Percentiles rank a stretch among this genome's conserved stretches.
Conservation (phyloP, 2,329 filamentous ascomycete genomes). For the Arachnomyces sp. region DNA sequence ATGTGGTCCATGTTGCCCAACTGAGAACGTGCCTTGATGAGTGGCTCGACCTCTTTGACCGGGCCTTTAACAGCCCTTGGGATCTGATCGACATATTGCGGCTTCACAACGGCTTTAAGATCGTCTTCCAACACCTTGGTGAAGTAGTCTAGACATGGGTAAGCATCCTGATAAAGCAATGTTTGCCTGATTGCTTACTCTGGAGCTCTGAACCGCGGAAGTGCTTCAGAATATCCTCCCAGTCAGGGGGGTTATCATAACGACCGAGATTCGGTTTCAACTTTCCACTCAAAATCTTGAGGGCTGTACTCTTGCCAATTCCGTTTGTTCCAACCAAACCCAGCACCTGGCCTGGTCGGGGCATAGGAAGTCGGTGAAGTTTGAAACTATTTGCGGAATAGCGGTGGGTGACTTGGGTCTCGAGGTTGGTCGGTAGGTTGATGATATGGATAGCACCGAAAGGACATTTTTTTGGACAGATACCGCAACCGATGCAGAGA, state of each 20-base stretch:
- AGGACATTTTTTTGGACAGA: slow-evolving; percentile 98
- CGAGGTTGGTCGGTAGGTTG: slow-evolving; percentile 98
- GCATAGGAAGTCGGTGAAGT: slow-evolving; percentile 92
- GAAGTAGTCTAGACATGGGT: slow-evolving; percentile 68
- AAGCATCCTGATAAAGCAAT: slow-evolving; percentile 6
- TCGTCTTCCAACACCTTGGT: slow-evolving; percentile 96
- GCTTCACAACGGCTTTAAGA: slow-evolving; percentile 95
- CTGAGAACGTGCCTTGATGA: slow-evolving; percentile 68
- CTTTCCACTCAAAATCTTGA: slow-evolving; percentile 98
- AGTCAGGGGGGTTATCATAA: slow-evolving; percentile 94
- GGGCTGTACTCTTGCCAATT: slow-evolving; percentile 99
- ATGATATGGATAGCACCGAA: slow-evolving; percentile 99
- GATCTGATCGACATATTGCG: slow-evolving; percentile 98
- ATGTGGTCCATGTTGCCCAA: slow-evolving; percentile 77
- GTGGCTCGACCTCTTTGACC: slow-evolving; percentile 67
- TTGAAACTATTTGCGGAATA: slow-evolving; percentile 99
- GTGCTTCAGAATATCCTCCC: slow-evolving; percentile 98
- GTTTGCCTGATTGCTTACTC: slow-evolving; percentile 51
- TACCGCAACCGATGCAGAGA: slow-evolving; percentile 96
- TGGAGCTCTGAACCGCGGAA: slow-evolving; percentile 97
- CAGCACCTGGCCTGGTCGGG: slow-evolving; percentile 86
- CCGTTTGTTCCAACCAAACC: slow-evolving; percentile 98
- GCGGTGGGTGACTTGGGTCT: slow-evolving; percentile 94
- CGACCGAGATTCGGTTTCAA: slow-evolving; percentile 94
- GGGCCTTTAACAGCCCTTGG: slow-evolving; percentile 80